Base-by-base conservation (phyloP, 2,329 filamentous ascomycete species). In the Fusarium aywerte region DNA sequence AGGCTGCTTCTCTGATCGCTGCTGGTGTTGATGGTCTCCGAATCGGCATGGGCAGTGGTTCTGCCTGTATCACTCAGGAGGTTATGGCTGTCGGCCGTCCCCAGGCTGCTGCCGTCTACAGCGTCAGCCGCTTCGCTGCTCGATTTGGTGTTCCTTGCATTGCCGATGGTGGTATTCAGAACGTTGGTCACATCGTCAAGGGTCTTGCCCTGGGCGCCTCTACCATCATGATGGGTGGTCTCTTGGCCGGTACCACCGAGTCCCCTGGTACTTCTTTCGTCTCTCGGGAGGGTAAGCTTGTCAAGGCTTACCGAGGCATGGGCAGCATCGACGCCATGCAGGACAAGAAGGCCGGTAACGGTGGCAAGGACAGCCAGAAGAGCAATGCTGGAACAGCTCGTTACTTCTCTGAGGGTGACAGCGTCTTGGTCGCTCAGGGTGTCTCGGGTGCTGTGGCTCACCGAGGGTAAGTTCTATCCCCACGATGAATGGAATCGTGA, bases 261-360 rank as follows among this genome's bases (percentile, higher is more conserved):
- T 98, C 95, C 35, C 96, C 96, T 33, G 96, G 96, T 69, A 94
- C 95, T 70, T 98, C 96, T 71, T 98, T 97, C 76, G 93, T 99
- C 73, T 97, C 92, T 76, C 91, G 92, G 63, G 95, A 98, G 81
- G 96, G 96, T 69, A 96, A 98, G 86, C 90, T 99, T 54, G 95
- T 99, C 80, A 99, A 99, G 87, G 94, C 96, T 38, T 99, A 99
- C 86, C 92, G 96, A 80, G 96, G 96, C 62, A 99, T 99, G 96
- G 96, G 96, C 71, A 94, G 90, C 81, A 99, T 99, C 77, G 96
- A 97, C 75, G 96, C 96, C 71, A 99, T 99, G 96, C 94, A 98
- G 83, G 95, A 98, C 83, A 97, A 96, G 88, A 97, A 97, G 86
- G 93, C 94, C 12, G 93, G 92, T 55, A 85, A 80, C 61, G 91